Evolutionary conservation across 2,329 filamentous ascomycete species (phyloP).

Genomic region (Cercospora zeina): DNA sequence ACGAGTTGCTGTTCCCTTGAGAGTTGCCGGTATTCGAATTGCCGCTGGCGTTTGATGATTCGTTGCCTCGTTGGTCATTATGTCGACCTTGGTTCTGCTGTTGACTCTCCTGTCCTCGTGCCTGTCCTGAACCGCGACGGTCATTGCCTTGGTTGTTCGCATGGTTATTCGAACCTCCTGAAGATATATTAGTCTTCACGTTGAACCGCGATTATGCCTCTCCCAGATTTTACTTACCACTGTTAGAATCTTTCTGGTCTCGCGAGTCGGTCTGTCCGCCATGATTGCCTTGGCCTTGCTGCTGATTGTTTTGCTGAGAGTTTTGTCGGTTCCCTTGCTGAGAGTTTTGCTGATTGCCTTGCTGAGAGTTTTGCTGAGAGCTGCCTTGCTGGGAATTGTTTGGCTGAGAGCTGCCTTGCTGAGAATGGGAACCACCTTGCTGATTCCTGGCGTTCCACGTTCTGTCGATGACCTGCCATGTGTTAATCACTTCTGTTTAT

Average conservation of each 20-base stretch:
- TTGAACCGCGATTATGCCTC: neutral
- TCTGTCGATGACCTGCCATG: constrained; percentile 8
- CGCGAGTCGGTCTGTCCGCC: neutral
- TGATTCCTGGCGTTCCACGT: constrained; percentile 16
- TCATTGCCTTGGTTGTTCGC: constrained; percentile 3
- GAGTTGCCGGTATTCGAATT: neutral
- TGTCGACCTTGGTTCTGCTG: neutral
- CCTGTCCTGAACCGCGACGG: constrained; percentile 2
- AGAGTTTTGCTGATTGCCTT: too few relatives aligned
- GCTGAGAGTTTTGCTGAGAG: too few relatives aligned
- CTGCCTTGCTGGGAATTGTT: neutral
- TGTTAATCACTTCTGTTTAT: neutral
- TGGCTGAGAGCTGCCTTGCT: neutral
- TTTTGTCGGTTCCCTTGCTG: too few relatives aligned
- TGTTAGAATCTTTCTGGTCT: constrained; percentile 1
- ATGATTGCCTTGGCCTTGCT: neutral
- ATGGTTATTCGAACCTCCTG: constrained; percentile 9
- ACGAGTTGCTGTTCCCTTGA: neutral
- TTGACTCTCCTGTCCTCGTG: neutral
- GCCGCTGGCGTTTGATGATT: neutral
- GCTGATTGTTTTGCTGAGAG: neutral
- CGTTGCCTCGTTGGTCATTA: neutral
- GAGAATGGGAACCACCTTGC: neutral
- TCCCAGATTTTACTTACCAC: neutral
- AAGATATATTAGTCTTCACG: neutral